phyloP scores from a whole-genome alignment of 768 basidiomycete species.

The Pulveroboletus sp. region DNA sequence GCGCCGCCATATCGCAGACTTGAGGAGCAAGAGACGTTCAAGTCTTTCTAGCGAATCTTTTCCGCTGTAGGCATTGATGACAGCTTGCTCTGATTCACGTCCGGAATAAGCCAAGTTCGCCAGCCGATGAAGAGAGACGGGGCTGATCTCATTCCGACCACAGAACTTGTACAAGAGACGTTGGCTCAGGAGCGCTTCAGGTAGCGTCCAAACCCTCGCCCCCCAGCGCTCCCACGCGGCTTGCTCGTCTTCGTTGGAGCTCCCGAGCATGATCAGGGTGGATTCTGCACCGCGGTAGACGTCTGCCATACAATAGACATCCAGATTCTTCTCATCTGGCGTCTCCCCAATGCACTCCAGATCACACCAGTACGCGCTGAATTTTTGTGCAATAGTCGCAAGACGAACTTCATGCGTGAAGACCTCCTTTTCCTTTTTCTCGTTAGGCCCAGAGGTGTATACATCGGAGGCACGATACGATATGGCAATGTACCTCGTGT shows the following conservation, averaged over 20 bases:
- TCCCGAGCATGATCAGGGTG: neutral
- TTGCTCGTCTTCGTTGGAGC: neutral
- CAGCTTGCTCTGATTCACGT: no score
- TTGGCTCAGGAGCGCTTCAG: neutral
- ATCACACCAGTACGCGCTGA: neutral
- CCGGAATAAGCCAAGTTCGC: constrained; percentile 2
- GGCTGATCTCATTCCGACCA: neutral
- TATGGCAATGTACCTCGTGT: neutral
- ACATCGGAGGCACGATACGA: neutral
- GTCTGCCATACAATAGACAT: neutral
- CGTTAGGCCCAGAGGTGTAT: neutral
- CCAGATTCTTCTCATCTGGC: neutral
- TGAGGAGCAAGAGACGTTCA: constrained; percentile 15
- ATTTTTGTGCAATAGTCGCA: neutral
- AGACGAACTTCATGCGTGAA: neutral
- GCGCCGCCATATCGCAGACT: constrained; percentile 19
- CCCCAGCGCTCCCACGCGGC: constrained; percentile 12
- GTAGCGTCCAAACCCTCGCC: constrained; percentile 13
- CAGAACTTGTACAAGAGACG: constrained; percentile 6
- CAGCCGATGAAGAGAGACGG: neutral
- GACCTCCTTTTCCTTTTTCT: neutral
- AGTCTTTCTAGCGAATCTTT: neutral
- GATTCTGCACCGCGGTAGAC: neutral
- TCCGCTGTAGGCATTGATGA: no score
- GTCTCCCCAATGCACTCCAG: neutral